These are phyloP conservation scores for Cladophialophora psammophila DNA, from an alignment of 2,329 filamentous ascomycete genomes.

Conservation along the genomic window DNA sequence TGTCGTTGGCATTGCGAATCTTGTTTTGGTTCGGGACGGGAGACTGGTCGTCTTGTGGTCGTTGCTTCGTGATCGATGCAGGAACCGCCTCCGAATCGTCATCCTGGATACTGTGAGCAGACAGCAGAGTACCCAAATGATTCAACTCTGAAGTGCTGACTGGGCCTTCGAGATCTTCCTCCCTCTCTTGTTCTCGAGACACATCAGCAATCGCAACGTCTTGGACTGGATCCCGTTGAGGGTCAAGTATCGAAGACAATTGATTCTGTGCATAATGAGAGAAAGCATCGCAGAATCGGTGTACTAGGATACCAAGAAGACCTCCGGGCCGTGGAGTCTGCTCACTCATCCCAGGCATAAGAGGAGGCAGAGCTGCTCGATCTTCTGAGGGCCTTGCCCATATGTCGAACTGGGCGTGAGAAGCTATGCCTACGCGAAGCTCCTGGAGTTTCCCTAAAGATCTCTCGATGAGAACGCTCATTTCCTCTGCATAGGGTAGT, in stretches of 20 bases:
- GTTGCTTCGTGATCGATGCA: constrained; percentile 20
- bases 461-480: constrained; percentile 76
- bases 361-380: constrained; percentile 30
- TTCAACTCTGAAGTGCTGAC: constrained; percentile 31
- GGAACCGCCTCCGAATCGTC: constrained; percentile 24
- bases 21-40: constrained; percentile 8
- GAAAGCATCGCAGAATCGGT: constrained; percentile 66
- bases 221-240: constrained; percentile 8
- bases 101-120: constrained; percentile 35
- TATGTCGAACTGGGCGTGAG: constrained; percentile 56
- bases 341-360: constrained; percentile 54
- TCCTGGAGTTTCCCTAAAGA: constrained; percentile 72
- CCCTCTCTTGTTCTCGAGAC: constrained; percentile 16
- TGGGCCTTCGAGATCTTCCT: constrained; percentile 18
- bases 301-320: constrained; percentile 72
- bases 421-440: constrained; percentile 75
- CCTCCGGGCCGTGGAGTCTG: constrained; percentile 65
- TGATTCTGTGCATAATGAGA: constrained; percentile 24
- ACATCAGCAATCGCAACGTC: constrained; percentile 5
- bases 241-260: constrained; percentile 5
- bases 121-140: constrained; percentile 36
- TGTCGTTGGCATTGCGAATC: constrained; percentile 14
- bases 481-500: constrained; percentile 81
- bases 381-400: constrained; percentile 38
- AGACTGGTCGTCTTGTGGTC: constrained; percentile 3